Base-by-base conservation (phyloP, 148 eudicot species). In the Oxyria digyna region DNA sequence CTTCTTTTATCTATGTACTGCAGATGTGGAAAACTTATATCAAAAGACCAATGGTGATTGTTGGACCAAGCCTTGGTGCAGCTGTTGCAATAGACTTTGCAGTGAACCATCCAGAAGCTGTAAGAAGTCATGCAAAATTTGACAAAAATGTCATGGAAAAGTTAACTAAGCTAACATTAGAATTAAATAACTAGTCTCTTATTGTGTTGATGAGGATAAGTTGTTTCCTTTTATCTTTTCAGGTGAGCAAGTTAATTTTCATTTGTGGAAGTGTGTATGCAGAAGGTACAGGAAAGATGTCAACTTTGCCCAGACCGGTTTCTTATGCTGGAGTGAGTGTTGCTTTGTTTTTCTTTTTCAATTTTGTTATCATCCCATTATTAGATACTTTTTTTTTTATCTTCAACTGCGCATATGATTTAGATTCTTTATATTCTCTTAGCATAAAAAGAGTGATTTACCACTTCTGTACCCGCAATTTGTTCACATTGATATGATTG, bases 11-110 rank as follows among this genome's bases (percentile, higher is more conserved):
- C 31, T 42, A 55, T 68, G 23, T 68, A 23, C 49, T 32, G 67
- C 80, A 94, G 99, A 83, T 94, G 32, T 94, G 97, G 99, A 85
- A 77, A 73, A 81, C 87, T 6, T 77, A 94, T 69, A 85, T 94
- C 80, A 78, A 79, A 70, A 85, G 86, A 80, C 97, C 99, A 8
- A 84, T 94, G 96, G 64, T 80, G 71, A 83, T 94, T 50, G 89
- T 90, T 63, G 99, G 99, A 75, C 97, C 99, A 59, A 94, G 99
- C 75, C 87, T 94, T 71, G 99, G 97, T 64, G 97, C 96, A 11
- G 96, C 99, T 13, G 79, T 90, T 57, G 97, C 99, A 15, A 74
- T 90, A 69, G 99, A 94, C 82, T 90, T 94, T 79, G 82, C 83
- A 63, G 78, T 81, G 65, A 74, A 82, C 68, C 75, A 94, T 76